These are phyloP conservation scores for Cystobasidium slooffiae DNA, from an alignment of 1,284 basidiomycete genomes.

Conservation along the genomic window DNA sequence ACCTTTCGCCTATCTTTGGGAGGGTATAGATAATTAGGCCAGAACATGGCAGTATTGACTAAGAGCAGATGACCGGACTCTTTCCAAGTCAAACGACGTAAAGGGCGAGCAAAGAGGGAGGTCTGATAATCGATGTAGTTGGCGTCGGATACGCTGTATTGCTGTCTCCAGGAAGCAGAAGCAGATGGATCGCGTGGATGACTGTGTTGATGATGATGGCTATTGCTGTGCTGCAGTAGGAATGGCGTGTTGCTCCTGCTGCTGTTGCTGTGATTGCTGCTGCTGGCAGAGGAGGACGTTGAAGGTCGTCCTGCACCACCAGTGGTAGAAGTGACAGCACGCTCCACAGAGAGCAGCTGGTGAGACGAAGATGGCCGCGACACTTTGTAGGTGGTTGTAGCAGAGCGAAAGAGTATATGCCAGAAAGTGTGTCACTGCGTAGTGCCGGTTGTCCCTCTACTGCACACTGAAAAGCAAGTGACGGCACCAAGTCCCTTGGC, in stretches of 20 bases:
- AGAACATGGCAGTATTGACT: conserved; percentile 36
- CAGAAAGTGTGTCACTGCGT: not conserved
- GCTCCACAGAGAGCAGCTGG: conserved; percentile 10
- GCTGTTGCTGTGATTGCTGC: not conserved
- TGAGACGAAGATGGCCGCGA: too few relatives aligned
- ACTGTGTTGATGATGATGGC: not conserved
- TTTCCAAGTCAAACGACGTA: conserved; percentile 3
- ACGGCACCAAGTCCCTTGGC: not conserved
- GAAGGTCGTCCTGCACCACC: not conserved
- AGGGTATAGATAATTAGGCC: conserved; percentile 35
- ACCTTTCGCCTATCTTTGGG: conserved; percentile 12
- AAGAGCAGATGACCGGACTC: conserved; percentile 18
- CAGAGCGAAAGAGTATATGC: not conserved
- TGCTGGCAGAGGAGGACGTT: not conserved
- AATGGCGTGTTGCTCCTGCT: conserved; percentile 5
- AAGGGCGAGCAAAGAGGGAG: conserved; percentile 22
- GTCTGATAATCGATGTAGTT: not conserved
- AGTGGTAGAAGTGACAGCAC: not conserved
- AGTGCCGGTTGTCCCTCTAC: too few relatives aligned
- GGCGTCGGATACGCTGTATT: conserved; percentile 12
- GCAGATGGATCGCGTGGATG: not conserved
- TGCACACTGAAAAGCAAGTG: too few relatives aligned
- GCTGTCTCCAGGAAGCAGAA: conserved; percentile 15
- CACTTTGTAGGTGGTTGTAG: not conserved
- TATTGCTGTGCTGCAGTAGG: conserved; percentile 7